These are phyloP conservation scores for Flaveria linearis DNA, from an alignment of 129 eudicot species.

Conservation along the genomic window DNA sequence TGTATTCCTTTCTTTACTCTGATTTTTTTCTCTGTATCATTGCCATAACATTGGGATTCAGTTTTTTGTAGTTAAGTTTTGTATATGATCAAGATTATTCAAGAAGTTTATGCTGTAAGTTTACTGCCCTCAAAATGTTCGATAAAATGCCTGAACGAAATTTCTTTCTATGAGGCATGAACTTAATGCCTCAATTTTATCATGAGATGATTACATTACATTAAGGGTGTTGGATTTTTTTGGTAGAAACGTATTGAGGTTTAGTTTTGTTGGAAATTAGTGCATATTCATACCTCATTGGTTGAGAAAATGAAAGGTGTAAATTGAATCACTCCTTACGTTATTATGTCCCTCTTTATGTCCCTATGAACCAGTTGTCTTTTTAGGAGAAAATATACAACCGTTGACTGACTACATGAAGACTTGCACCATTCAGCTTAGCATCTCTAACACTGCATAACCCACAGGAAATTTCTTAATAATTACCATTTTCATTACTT, in stretches of 20 bases:
- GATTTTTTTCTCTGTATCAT: neutral
- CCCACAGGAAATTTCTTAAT: constrained; percentile 10
- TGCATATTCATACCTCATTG: neutral
- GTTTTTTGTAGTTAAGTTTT: neutral
- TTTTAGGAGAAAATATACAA: constrained; percentile 20
- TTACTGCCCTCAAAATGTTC: neutral
- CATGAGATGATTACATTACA: too few species aligned
- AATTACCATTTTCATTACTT: constrained; percentile 4
- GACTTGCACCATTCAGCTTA: constrained; percentile 9
- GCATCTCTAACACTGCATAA: constrained; percentile 6
- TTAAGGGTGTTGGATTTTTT: too few species aligned
- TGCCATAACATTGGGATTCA: too few species aligned
- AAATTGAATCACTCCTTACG: neutral
- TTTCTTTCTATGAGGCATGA: too few species aligned
- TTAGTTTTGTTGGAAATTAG: neutral
- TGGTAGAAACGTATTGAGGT: too few species aligned
- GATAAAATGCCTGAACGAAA: constrained; percentile 12
- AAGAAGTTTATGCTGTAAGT: neutral
- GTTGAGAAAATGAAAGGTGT: neutral
- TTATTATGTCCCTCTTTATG: constrained; percentile 1
- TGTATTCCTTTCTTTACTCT: neutral
- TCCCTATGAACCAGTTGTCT: constrained; percentile 28
- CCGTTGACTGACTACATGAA: constrained; percentile 30
- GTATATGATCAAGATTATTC: neutral
- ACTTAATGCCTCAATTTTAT: too few species aligned